phyloP scores from a whole-genome alignment of 306 rosid species.

The Luffa acutangula region DNA sequence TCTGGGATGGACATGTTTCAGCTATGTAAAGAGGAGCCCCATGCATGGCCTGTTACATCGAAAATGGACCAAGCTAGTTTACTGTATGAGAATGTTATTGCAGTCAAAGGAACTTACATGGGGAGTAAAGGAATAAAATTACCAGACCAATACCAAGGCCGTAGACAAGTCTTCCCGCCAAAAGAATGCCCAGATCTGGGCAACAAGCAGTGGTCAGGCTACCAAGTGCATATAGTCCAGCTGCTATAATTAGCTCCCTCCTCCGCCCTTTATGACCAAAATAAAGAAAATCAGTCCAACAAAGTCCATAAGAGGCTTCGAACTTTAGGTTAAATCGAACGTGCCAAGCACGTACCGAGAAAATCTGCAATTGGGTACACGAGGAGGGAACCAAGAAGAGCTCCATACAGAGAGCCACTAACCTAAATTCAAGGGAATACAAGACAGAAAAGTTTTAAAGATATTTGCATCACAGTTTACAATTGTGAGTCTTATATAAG shows the following conservation, averaged over 20 bases:
- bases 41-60: slow-evolving; percentile 78
- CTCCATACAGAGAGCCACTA: slow-evolving; percentile 92
- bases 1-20: slow-evolving; percentile 87
- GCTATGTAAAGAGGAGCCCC: slow-evolving; percentile 98
- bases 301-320: slow-evolving; percentile 12
- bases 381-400: slow-evolving; percentile 79
- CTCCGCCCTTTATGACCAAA: slow-evolving; percentile 51
- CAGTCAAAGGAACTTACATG: background rate
- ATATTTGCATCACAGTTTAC: background rate
- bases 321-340: slow-evolving; percentile 11
- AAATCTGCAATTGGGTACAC: slow-evolving; percentile 77
- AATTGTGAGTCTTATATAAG: slow-evolving; percentile 2
- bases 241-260: slow-evolving; percentile 66
- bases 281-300: slow-evolving; percentile 16
- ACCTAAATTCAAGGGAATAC: slow-evolving; percentile 29
- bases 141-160: slow-evolving; percentile 97
- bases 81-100: slow-evolving; percentile 1
- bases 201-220: slow-evolving; percentile 57
- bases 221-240: slow-evolving; percentile 55
- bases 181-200: slow-evolving; percentile 60
- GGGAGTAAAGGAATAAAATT: slow-evolving; percentile 22
- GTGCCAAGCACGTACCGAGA: slow-evolving; percentile 49
- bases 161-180: slow-evolving; percentile 74
- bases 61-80: slow-evolving; percentile 11
- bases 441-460: background rate